Percentiles rank a stretch among this genome's conserved stretches.
phyloP scores from a whole-genome alignment of 2,329 filamentous ascomycete species.

The Cercospora berteroae region DNA sequence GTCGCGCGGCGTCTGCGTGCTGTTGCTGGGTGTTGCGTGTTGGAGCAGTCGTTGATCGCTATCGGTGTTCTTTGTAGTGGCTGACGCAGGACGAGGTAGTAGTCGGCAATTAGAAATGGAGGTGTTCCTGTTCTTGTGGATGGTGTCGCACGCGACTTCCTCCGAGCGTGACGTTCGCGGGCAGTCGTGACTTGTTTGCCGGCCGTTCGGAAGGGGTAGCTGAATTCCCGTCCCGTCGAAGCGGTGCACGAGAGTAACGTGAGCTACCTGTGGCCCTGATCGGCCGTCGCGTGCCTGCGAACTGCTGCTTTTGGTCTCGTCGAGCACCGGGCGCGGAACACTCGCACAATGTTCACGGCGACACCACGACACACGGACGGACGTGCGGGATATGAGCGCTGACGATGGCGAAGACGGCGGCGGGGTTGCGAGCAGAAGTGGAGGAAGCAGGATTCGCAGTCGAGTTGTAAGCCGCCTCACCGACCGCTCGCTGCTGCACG shows the following conservation, averaged over 20 bases:
- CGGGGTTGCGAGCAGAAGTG: background rate
- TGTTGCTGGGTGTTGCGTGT: background rate
- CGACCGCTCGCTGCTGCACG: background rate
- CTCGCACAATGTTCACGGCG: background rate
- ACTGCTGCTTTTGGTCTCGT: background rate
- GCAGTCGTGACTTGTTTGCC: background rate
- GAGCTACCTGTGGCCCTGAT: background rate
- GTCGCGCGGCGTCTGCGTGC: conserved; percentile 12
- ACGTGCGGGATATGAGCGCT: background rate
- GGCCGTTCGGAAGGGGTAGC: background rate
- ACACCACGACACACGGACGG: background rate
- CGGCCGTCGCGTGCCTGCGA: background rate
- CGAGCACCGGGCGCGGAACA: background rate
- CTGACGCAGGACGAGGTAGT: background rate
- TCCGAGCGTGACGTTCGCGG: background rate
- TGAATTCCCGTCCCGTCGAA: conserved; percentile 3
- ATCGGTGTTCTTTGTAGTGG: background rate
- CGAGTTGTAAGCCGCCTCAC: background rate
- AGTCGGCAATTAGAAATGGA: background rate
- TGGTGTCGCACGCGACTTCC: conserved; percentile 7
- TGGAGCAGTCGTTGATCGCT: background rate
- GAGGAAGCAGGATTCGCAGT: background rate
- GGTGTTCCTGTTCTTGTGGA: background rate
- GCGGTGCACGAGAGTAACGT: background rate
- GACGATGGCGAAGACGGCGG: background rate